Evolutionary conservation across 2,329 filamentous ascomycete genomes (phyloP).

Genomic region (Fusarium sarcochroum): DNA sequence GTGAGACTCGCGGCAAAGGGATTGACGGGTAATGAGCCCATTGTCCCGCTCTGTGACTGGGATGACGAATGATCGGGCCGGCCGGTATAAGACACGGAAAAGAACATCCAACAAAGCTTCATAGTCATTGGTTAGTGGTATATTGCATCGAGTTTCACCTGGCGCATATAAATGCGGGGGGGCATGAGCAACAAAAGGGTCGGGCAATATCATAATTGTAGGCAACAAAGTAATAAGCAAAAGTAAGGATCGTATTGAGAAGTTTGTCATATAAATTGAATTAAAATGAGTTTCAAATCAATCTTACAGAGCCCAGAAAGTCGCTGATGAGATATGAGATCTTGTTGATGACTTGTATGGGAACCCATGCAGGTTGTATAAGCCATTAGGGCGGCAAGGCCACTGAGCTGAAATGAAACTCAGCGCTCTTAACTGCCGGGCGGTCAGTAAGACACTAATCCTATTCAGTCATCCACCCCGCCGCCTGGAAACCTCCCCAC

Average conservation of each 20-base stretch:
- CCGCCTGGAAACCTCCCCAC: conserved; percentile 47
- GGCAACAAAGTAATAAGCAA: too few relatives aligned
- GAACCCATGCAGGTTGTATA: not conserved
- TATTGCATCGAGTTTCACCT: conserved; percentile 19
- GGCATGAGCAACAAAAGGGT: not conserved
- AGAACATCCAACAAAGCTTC: conserved; percentile 2
- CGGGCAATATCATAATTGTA: not conserved
- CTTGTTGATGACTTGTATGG: not conserved
- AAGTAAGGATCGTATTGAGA: too few relatives aligned
- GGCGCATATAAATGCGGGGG: not conserved
- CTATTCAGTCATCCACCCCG: conserved; percentile 46
- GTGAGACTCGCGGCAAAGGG: conserved; percentile 38
- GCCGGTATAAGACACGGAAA: conserved; percentile 2
- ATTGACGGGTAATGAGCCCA: conserved; percentile 41
- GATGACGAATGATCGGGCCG: conserved; percentile 14
- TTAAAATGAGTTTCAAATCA: too few relatives aligned
- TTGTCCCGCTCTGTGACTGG: conserved; percentile 26
- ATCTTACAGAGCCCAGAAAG: not conserved
- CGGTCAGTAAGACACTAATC: conserved; percentile 52
- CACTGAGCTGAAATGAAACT: not conserved
- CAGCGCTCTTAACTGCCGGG: conserved; percentile 50
- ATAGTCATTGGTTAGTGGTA: conserved; percentile 15
- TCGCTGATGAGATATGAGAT: not conserved
- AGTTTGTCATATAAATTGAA: too few relatives aligned
- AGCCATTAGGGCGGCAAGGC: not conserved